Evolutionary conservation across 2,329 filamentous ascomycete species (phyloP), one percentile per base, ranked within the genome.

Genomic region (Ceratocystis colombiana): DNA sequence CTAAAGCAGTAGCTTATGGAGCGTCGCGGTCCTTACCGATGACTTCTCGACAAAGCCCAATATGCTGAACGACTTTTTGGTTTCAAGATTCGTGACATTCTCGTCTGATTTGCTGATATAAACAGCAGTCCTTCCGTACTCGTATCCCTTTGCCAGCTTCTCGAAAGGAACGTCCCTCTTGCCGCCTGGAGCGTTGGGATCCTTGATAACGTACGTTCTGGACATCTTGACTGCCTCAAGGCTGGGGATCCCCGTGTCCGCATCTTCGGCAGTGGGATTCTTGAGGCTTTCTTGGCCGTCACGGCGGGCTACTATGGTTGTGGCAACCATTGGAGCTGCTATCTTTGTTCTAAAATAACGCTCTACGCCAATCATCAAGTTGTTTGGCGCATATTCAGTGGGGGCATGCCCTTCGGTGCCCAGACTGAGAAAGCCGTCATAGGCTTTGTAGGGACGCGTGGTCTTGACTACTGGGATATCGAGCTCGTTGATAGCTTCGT

Each of bases 61-160:
- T 53, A 99, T 87, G 2, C 90, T 87, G 67, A 97, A 85, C 6
- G 82, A 81, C 67, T 88, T 86, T 8, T 78, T 75, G 0, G 90
- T 94, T 71, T 95, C 87, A 44, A 96, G 80, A 70, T 88, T 91
- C n/a, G 90, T 96, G 67, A 96, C 85, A 70, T 92, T 90, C 73
- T 88, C 83, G 71, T 99, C 93, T 0, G 88, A 88, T 71, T 92
- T 87, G 70, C 85, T 89, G 70, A 99, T 96, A 70, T 88, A 87
- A 1, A 99, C 93, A 1, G 89, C 90, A 0, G 93, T 96, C 66
- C 91, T 84, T 59, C 94, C 94, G 73, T 99, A 99, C 72, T 90
- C 87, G 72, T 93, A 99, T 0, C 94, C 94, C 74, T 91, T 96
- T n/a, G 90, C 90, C 46, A 99, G 80, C 17, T 90, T 84, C 15